phyloP scores from a whole-genome alignment of 352 stramenopile genomes.

The Globisporangium middletonii region DNA sequence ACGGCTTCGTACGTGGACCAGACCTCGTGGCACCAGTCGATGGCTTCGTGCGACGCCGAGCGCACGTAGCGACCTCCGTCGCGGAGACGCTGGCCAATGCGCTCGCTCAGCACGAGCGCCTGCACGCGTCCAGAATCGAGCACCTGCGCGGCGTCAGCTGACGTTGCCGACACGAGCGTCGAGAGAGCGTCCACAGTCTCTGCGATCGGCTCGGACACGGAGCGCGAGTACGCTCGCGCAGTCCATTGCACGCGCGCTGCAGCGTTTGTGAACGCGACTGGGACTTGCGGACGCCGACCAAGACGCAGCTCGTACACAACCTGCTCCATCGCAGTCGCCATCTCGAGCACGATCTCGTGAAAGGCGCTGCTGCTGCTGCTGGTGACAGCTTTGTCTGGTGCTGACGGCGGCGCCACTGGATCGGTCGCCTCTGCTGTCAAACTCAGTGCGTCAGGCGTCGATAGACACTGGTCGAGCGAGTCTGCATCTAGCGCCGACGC shows the following conservation, averaged over 20 bases:
- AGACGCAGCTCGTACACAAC: conserved; percentile 5
- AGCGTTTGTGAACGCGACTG: not conserved
- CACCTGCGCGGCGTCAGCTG: not conserved
- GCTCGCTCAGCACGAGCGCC: not conserved
- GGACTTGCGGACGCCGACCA: conserved; percentile 1
- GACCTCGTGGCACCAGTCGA: conserved; percentile 7
- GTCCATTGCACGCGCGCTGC: not conserved
- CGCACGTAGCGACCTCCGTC: not conserved
- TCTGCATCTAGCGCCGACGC: too few species aligned
- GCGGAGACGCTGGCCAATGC: not conserved
- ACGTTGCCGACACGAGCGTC: not conserved
- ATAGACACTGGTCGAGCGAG: not conserved
- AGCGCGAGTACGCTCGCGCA: not conserved
- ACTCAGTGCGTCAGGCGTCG: not conserved
- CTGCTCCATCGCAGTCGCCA: conserved; percentile 9
- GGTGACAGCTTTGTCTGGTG: not conserved
- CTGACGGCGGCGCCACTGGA: not conserved
- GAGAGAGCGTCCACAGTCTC: not conserved
- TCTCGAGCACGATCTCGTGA: conserved; percentile 1
- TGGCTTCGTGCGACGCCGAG: conserved; percentile 1
- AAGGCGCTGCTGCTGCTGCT: not conserved
- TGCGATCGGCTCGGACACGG: not conserved
- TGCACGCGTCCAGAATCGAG: not conserved
- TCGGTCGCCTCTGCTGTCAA: too few species aligned
- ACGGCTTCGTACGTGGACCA: conserved; percentile 32